Base-by-base conservation (phyloP, 495 filamentous ascomycete genomes). In the Daldinia caldariorum region DNA sequence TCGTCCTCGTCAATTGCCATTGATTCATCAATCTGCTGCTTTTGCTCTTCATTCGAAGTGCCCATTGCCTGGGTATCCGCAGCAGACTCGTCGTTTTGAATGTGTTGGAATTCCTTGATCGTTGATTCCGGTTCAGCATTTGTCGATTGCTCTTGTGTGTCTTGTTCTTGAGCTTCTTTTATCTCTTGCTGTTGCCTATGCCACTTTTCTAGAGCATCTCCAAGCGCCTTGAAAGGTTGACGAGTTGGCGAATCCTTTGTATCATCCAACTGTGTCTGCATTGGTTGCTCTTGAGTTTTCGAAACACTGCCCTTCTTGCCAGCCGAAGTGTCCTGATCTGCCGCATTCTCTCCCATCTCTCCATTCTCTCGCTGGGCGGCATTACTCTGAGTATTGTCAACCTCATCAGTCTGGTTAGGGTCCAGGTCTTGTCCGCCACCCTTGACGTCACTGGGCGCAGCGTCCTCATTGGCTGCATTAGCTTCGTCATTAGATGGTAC, bases 161-260 rank as follows among this genome's bases (percentile, higher is more conserved):
- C 83, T 51, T 91, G 85, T 56, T 92, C 82, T 38, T 86, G 83
- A 9, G 91, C 84, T 59, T 91, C 85, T 69, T 86, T 80, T 61
- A 99, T 97, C 61, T 96, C 88, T 31, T 86, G 84, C 69, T 94
- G 91, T 68, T 89, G 89, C 43, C 90, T 88, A 77, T 97, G 92
- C 94, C 94, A 99, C 68, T 89, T 84, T 72, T 97, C 94, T n/a
- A 99, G 84, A 20, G 91, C 89, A 81, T 97, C 92, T 1, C 96
- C 96, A 61, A 99, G 85, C 66, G 95, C 94, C 81, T 94, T 93
- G 83, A 97, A 97, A 2, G 93, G 89, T 58, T 90, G 83, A 20
- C 77, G 73, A n/a, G 82, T 80, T 12, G 80, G 69, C 34, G 77
- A 77, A 58, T 83, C 82, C 51, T 79, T 77, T 18, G 78, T 74